These are phyloP conservation scores for Xylaria curta DNA, from an alignment of 495 filamentous ascomycete genomes.

Conservation along the genomic window DNA sequence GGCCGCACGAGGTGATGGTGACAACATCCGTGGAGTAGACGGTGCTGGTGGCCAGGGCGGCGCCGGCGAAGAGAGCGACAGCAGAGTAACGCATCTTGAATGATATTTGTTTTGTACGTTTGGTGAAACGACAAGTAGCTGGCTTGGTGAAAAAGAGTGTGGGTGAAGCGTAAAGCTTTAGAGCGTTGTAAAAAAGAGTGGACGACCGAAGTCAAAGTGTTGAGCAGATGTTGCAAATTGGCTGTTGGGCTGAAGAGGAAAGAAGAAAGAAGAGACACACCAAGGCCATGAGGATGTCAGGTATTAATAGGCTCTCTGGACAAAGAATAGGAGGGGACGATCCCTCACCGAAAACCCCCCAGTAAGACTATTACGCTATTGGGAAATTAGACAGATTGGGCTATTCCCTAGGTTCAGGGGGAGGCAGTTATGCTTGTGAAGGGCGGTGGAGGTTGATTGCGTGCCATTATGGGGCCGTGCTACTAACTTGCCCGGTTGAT, in stretches of 20 bases:
- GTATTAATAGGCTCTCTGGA: conserved; percentile 50
- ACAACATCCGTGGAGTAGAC: conserved; percentile 62
- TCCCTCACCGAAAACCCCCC: conserved; percentile 31
- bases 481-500: conserved; percentile 18
- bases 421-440: conserved; percentile 31
- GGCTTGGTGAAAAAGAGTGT: conserved; percentile 43
- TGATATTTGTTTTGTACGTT: conserved; percentile 40
- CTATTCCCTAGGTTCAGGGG: conserved; percentile 31
- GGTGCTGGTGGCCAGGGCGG: conserved; percentile 56
- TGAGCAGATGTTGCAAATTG: conserved; percentile 55
- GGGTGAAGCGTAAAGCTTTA: conserved; percentile 50
- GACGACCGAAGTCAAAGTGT: conserved; percentile 66
- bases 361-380: conserved; percentile 7
- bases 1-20: conserved; percentile 62
- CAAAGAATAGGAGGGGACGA: conserved; percentile 41
- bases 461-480: conserved; percentile 5
- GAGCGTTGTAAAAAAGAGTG: conserved; percentile 57
- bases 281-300: conserved; percentile 39
- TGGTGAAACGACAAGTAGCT: conserved; percentile 40
- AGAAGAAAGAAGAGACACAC: conserved; percentile 42
- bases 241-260: conserved; percentile 56
- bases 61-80: conserved; percentile 58
- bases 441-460: conserved; percentile 32
- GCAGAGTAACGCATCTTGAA: conserved; percentile 64
- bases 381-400: conserved; percentile 45